These are phyloP conservation scores for Zelopaecilomyces penicillatus DNA, from an alignment of 2,329 filamentous ascomycete species.

Conservation along the genomic window DNA sequence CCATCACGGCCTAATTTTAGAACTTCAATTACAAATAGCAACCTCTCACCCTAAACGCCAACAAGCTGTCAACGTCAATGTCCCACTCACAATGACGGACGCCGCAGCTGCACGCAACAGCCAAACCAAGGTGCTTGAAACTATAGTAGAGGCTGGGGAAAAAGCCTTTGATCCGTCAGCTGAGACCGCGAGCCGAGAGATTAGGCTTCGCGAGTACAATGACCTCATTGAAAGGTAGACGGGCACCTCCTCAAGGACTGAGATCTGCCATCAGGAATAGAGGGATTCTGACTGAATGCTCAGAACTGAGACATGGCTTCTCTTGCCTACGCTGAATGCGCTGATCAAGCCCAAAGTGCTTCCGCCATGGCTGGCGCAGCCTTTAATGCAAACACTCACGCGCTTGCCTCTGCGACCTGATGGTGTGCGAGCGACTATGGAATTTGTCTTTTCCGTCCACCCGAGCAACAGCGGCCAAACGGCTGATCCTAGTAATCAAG, in stretches of 20 bases:
- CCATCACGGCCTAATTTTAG: too few relatives aligned
- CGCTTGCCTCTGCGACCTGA: conserved; percentile 51
- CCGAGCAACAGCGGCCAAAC: conserved; percentile 38
- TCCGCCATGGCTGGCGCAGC: conserved; percentile 51
- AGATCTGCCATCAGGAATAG: not conserved
- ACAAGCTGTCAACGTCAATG: too few relatives aligned
- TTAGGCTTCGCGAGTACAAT: conserved; percentile 32
- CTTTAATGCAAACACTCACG: conserved; percentile 50
- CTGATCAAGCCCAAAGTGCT: conserved; percentile 53
- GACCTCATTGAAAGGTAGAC: conserved; percentile 42
- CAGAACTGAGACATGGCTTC: conserved; percentile 36
- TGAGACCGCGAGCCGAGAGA: conserved; percentile 24
- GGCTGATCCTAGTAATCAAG: conserved; percentile 33
- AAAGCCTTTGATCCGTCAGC: conserved; percentile 41
- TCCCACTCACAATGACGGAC: conserved; percentile 17
- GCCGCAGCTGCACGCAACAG: conserved; percentile 12
- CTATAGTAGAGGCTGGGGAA: conserved; percentile 32
- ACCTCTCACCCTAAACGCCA: too few relatives aligned
- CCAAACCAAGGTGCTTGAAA: conserved; percentile 24
- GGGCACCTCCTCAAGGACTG: not conserved
- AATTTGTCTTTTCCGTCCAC: conserved; percentile 64
- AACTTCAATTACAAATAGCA: too few relatives aligned
- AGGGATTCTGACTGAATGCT: conserved; percentile 1
- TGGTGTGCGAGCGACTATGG: conserved; percentile 59
- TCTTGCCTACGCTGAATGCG: conserved; percentile 54